Evolutionary conservation across 2,329 filamentous ascomycete species (phyloP).

Genomic region (Microdochium trichocladiopsis): DNA sequence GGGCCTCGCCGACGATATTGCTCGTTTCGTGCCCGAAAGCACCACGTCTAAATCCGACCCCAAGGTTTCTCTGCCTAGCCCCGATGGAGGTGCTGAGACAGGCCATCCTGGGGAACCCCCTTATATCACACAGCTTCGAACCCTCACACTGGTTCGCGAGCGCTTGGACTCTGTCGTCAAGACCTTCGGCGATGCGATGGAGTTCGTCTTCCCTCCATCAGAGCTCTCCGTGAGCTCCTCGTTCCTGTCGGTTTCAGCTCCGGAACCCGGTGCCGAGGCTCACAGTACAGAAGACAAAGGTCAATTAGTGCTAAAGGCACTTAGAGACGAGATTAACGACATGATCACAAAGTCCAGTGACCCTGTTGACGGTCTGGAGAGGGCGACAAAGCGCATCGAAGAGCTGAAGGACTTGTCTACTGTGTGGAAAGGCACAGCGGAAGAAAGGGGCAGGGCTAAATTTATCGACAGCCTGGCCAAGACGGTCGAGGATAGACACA

Average conservation of each 20-base stretch:
- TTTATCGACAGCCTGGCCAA: constrained; percentile 78
- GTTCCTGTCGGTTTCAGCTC: constrained; percentile 84
- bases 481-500: constrained; percentile 70
- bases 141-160: constrained; percentile 70
- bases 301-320: constrained; percentile 65
- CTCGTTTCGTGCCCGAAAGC: constrained; percentile 59
- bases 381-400: constrained; percentile 67
- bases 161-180: constrained; percentile 87
- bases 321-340: constrained; percentile 64
- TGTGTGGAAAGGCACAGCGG: constrained; percentile 95
- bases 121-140: constrained; percentile 74
- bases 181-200: constrained; percentile 91
- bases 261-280: constrained; percentile 56
- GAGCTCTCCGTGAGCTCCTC: constrained; percentile 78
- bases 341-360: constrained; percentile 53
- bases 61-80: constrained; percentile 8
- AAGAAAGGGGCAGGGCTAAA: constrained; percentile 76
- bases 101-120: constrained; percentile 32
- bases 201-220: constrained; percentile 85
- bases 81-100: neutral
- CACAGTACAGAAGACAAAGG: constrained; percentile 80
- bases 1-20: constrained; percentile 63
- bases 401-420: constrained; percentile 66
- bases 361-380: constrained; percentile 61
- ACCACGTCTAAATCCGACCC: constrained; percentile 24